Evolutionary conservation across 2,329 filamentous ascomycete genomes (phyloP).

Genomic region (Aureobasidium lini): DNA sequence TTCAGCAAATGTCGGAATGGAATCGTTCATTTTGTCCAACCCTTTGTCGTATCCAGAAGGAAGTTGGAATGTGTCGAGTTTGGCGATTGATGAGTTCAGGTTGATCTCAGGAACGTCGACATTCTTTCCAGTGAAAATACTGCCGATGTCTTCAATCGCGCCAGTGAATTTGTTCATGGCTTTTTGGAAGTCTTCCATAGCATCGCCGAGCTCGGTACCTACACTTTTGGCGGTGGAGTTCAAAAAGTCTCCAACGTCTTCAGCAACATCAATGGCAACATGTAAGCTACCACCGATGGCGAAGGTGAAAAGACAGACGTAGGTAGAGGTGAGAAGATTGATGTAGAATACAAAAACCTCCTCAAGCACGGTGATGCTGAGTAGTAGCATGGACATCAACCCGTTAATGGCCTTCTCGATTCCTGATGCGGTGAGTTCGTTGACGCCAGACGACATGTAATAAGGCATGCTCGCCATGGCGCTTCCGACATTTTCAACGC

Average conservation of each 20-base stretch:
- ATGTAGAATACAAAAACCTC: conserved; percentile 87
- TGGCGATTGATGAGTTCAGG: conserved; percentile 55
- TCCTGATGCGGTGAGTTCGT: conserved; percentile 70
- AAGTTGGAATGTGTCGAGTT: conserved; percentile 64
- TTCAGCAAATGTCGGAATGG: conserved; percentile 74
- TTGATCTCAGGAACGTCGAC: conserved; percentile 50
- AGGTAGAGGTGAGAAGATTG: conserved; percentile 83
- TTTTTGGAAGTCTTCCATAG: conserved; percentile 33
- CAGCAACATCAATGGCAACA: conserved; percentile 55
- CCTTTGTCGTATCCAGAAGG: conserved; percentile 60
- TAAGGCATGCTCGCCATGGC: conserved; percentile 97
- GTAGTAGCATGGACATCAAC: conserved; percentile 68
- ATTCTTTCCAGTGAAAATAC: conserved; percentile 33
- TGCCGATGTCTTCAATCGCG: conserved; percentile 38
- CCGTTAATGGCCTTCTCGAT: conserved; percentile 75
- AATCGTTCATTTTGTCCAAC: conserved; percentile 64
- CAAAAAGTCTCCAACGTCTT: conserved; percentile 53
- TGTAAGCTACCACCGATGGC: conserved; percentile 73
- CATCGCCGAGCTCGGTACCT: conserved; percentile 46
- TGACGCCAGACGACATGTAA: conserved; percentile 83
- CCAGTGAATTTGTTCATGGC: conserved; percentile 52
- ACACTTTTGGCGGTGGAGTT: conserved; percentile 54
- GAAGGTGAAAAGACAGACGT: conserved; percentile 80
- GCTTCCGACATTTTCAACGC: conserved; percentile 87
- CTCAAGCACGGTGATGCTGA: conserved; percentile 77